Evolutionary conservation across 2,329 filamentous ascomycete species (phyloP), one percentile per base, ranked within the genome.

Genomic region (Claviceps maximensis): DNA sequence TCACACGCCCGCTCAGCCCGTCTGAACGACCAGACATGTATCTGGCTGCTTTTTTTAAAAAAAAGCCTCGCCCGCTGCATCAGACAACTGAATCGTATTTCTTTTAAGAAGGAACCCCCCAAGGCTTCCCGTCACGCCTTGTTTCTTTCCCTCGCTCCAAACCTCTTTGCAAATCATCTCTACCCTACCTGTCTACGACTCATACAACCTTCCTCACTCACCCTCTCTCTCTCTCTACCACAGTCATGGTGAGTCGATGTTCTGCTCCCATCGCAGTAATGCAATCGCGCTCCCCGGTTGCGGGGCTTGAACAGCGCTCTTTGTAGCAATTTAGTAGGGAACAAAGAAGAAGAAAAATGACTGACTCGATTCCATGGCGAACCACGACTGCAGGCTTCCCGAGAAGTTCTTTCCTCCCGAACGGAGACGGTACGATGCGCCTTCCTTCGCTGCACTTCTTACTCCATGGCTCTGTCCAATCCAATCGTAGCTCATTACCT

Each of bases 401-500:
- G 60, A 51, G 58, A 61, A 54, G 55, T 61, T 52, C 57, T 64
- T 46, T 56, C 58, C 52, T 66, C 65, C 55, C 59, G 58, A 57
- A 63, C 63, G 53, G 67, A 69, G 50, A 70, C 62, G 58, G 66
- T 68, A 63, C 58, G 65, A 54, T 27, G 42, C 21, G 48, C 53
- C 49, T 23, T 36, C 3, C 10, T 29, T 12, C 5, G 9, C 12
- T 31, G 15, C 45, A 25, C 27, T 15, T 33, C n/a, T 2, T 13
- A 15, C 27, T 15, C 8, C 1, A 23, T 25, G 41, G 21, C 5
- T 10, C 9, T 33, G 27, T 4, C 27, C 27, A 29, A 8, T n/a
- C 44, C 44, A 25, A 45, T 45, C 8, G 44, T 25, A 2, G 6
- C 44, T 29, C 33, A 31, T 15, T 38, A 13, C 33, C 3, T 38